Evolutionary conservation across 2,329 filamentous ascomycete genomes (phyloP).

Genomic region (Bertia moriformis): DNA sequence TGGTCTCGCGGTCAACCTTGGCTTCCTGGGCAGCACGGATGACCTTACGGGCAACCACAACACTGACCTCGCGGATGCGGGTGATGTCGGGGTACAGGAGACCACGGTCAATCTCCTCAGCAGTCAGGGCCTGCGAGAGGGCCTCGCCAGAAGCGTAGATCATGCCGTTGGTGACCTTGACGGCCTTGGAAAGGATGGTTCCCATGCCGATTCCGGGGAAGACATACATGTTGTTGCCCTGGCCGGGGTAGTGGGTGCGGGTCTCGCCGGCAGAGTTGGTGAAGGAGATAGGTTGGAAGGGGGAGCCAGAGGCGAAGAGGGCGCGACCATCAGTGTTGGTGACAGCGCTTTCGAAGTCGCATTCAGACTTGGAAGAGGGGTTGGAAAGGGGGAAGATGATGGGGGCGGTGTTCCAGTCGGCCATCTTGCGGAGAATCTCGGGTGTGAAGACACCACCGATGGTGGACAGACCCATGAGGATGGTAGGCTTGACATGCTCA

Average conservation of each 20-base stretch:
- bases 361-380: conserved; percentile 90
- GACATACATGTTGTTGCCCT: conserved; percentile 81
- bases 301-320: conserved; percentile 89
- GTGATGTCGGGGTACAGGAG: conserved; percentile 85
- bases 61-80: conserved; percentile 78
- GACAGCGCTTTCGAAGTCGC: conserved; percentile 88
- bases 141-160: conserved; percentile 85
- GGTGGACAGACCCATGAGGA: conserved; percentile 84
- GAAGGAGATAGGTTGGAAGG: conserved; percentile 62
- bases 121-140: conserved; percentile 62
- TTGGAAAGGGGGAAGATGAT: conserved; percentile 96
- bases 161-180: conserved; percentile 83
- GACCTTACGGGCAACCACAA: conserved; percentile 76
- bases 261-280: conserved; percentile 33
- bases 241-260: conserved; percentile 61
- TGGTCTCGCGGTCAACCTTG: conserved; percentile 42
- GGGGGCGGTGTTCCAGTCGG: conserved; percentile 59
- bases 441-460: conserved; percentile 86
- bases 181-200: conserved; percentile 78
- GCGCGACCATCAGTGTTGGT: conserved; percentile 79
- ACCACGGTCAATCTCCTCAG: conserved; percentile 67
- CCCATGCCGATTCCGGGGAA: conserved; percentile 94
- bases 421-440: conserved; percentile 46
- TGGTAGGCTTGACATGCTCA: conserved; percentile 86
- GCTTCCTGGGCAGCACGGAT: conserved; percentile 82